Percentiles rank a stretch among this genome's conserved stretches.
phyloP scores from a whole-genome alignment of 495 filamentous ascomycete genomes.

The Thozetella sp. region DNA sequence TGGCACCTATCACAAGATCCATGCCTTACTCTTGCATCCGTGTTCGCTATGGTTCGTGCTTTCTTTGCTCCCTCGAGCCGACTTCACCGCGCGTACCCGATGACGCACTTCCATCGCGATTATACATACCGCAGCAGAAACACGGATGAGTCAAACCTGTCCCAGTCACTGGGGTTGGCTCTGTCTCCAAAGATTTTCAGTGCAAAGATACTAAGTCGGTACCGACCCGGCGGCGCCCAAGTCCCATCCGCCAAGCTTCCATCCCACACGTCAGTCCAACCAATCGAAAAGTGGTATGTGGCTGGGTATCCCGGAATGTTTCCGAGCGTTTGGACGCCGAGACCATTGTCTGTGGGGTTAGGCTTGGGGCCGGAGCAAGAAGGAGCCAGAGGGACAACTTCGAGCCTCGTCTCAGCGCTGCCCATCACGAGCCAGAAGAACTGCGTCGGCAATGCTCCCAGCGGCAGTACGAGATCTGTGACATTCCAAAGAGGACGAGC shows the following conservation, averaged over 20 bases:
- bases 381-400: constrained; percentile 21
- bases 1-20: too few relatives aligned
- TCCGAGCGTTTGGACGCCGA: too few relatives aligned
- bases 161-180: too few relatives aligned
- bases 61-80: too few relatives aligned
- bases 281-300: neutral
- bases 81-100: too few relatives aligned
- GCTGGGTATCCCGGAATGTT: constrained; percentile 23
- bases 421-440: constrained; percentile 32
- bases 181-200: neutral
- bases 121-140: too few relatives aligned
- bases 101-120: too few relatives aligned
- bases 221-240: neutral
- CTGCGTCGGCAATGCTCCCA: constrained; percentile 17
- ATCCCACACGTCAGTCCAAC: neutral
- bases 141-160: too few relatives aligned
- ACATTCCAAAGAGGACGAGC: constrained; percentile 20
- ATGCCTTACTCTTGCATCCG: too few relatives aligned
- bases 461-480: constrained; percentile 12
- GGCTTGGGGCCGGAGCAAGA: constrained; percentile 13
- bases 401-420: constrained; percentile 30
- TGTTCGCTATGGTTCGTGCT: too few relatives aligned
- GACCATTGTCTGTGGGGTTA: too few relatives aligned
- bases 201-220: neutral
- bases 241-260: neutral